Evolutionary conservation across 2,329 filamentous ascomycete species (phyloP).

Genomic region (Ceratocystis alfenasii): DNA sequence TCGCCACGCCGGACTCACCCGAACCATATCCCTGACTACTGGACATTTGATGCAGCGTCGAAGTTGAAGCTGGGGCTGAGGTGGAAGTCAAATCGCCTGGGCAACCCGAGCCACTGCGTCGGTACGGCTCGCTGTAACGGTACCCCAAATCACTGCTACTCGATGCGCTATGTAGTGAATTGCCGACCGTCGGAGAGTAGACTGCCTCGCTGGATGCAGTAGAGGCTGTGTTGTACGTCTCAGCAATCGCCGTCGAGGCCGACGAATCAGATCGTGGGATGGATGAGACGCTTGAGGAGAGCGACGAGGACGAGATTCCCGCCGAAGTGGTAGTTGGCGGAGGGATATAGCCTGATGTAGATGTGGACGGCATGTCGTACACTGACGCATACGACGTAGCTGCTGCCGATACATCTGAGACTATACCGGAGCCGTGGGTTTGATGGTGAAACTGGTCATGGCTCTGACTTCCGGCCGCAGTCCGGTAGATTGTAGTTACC

Average conservation of each 20-base stretch:
- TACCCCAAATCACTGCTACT: not conserved
- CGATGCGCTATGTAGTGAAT: not conserved
- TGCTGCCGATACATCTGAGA: not conserved
- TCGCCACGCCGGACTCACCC: not conserved
- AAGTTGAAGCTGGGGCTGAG: not conserved
- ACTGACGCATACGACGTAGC: not conserved
- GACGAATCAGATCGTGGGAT: conserved; percentile 1
- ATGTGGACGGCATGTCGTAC: not conserved
- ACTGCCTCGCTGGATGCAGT: conserved; percentile 3
- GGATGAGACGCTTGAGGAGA: not conserved
- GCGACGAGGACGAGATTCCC: not conserved
- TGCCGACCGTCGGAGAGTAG: not conserved
- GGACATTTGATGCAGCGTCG: not conserved
- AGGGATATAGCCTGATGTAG: not conserved
- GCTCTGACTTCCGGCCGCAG: not conserved
- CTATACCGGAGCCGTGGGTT: not conserved
- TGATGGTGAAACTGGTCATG: not conserved
- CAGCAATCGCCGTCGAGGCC: not conserved
- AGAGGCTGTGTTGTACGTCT: not conserved
- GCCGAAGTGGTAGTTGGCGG: not conserved
- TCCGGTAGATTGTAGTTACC: conserved; percentile 3
- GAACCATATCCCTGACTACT: not conserved
- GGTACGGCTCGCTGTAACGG: not conserved
- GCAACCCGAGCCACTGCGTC: not conserved
- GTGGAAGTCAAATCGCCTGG: not conserved